phyloP scores from a whole-genome alignment of 495 filamentous ascomycete species.

The Neurospora sublineolata region DNA sequence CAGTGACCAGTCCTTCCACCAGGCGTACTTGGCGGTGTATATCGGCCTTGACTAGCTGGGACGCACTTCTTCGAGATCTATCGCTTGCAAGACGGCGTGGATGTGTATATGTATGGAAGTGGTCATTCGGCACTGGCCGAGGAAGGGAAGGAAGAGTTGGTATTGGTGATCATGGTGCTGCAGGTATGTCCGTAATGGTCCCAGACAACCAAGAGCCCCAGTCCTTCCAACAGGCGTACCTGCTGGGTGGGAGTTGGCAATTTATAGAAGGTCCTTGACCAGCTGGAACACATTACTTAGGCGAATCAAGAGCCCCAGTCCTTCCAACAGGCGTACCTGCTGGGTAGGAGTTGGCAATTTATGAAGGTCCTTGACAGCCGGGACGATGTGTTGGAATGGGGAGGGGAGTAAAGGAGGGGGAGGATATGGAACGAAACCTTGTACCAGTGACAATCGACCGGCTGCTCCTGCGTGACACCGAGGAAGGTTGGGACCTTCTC shows the following conservation, averaged over 20 bases:
- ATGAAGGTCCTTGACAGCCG: neutral
- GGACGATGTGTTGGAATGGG: neutral
- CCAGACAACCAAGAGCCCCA: neutral
- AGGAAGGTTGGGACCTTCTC: too few relatives aligned
- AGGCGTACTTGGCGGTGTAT: too few relatives aligned
- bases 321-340: neutral
- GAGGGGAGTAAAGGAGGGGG: neutral
- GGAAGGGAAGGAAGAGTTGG: too few relatives aligned
- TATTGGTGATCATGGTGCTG: too few relatives aligned
- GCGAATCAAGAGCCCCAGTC: neutral
- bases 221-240: neutral
- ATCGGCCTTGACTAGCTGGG: too few relatives aligned
- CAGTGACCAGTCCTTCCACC: too few relatives aligned
- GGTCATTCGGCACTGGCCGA: too few relatives aligned
- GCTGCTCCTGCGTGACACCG: neutral
- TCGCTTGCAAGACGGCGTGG: too few relatives aligned
- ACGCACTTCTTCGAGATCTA: too few relatives aligned
- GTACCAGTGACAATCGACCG: neutral
- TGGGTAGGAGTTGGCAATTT: neutral
- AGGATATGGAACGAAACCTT: neutral
- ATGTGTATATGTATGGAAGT: too few relatives aligned
- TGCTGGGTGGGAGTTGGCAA: neutral
- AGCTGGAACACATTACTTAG: neutral
- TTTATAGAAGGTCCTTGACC: neutral
- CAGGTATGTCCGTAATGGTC: neutral